Evolutionary conservation across 2,329 filamentous ascomycete genomes (phyloP), one percentile per base, ranked within the genome.

Genomic region (Trichoderma harzianum): DNA sequence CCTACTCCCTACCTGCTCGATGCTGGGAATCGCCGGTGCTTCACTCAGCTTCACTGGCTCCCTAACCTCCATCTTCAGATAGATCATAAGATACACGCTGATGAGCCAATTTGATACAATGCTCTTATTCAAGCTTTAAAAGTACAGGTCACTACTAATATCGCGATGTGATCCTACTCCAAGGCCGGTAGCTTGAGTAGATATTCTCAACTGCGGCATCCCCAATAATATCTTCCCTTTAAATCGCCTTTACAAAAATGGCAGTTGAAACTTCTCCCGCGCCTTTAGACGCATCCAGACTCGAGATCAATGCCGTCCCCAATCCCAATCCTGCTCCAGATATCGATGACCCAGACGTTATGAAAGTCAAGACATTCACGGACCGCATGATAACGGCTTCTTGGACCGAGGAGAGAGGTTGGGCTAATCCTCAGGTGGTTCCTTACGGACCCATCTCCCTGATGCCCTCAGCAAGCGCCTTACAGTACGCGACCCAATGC

Each of bases 401-500:
- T 67, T 97, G 94, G 93, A 89, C 86, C 34, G 82, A 80, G 26
- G 79, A 83, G 53, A 78, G 82, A 21, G 94, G 94, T 76, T 97
- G 94, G 94, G 85, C 87, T 39, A 85, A 88, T 2, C 94, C 93
- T 1, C 87, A 91, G 76, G 86, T 97, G 71, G 88, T 89, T 79
- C 92, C 93, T 26, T 95, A 93, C 81, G 92, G 92, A 0, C 91
- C 93, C 8, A 84, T 97, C 65, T 86, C 87, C 73, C 89, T 97
- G 77, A 92, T 93, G 84, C 94, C 94, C 32, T 95, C 92, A 4
- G 92, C 93, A 16, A 92, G 90, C 5, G 90, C 91, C 73, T 87
- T 97, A 71, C 94, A 97, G 86, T 97, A 97, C 82, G 94, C 93
- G 11, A 97, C 93, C 55, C 92, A 95, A 82, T 97, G 94, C 82